Evolutionary conservation across 1,284 basidiomycete species (phyloP).

Genomic region (Ustilago tritici): DNA sequence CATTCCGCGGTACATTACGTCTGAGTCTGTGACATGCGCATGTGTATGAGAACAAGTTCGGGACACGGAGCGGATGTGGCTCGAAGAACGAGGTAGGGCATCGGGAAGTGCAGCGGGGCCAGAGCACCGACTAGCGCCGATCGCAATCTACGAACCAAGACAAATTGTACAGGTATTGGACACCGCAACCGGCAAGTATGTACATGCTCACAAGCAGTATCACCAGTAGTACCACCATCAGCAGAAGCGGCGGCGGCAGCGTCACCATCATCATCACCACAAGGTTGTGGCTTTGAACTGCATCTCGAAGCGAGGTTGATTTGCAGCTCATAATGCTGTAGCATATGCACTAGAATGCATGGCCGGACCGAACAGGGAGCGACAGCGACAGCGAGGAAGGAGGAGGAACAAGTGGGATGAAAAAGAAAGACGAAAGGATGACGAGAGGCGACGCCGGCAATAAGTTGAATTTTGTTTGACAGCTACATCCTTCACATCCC

Average conservation of each 20-base stretch:
- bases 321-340: not conserved
- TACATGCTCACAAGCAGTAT: not conserved
- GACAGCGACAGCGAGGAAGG: not conserved
- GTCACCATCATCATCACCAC: no score
- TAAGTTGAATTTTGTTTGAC: conserved; percentile 10
- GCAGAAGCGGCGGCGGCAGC: no score
- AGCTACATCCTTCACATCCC: conserved; percentile 29
- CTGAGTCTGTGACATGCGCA: not conserved
- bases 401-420: not conserved
- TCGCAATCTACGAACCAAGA: not conserved
- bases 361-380: not conserved
- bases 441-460: conserved; percentile 13
- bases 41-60: no score
- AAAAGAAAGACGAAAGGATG: not conserved
- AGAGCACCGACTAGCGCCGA: conserved; percentile 3
- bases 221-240: no score
- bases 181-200: not conserved
- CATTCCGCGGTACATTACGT: not conserved
- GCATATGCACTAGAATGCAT: not conserved
- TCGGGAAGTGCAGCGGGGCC: not conserved
- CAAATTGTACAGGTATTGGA: not conserved
- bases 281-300: conserved; percentile 1
- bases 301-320: conserved; percentile 1
- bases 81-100: no score
- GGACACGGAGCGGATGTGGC: no score